These are phyloP conservation scores for Pholiota molesta DNA, from an alignment of 768 basidiomycete species.

Conservation along the genomic window DNA sequence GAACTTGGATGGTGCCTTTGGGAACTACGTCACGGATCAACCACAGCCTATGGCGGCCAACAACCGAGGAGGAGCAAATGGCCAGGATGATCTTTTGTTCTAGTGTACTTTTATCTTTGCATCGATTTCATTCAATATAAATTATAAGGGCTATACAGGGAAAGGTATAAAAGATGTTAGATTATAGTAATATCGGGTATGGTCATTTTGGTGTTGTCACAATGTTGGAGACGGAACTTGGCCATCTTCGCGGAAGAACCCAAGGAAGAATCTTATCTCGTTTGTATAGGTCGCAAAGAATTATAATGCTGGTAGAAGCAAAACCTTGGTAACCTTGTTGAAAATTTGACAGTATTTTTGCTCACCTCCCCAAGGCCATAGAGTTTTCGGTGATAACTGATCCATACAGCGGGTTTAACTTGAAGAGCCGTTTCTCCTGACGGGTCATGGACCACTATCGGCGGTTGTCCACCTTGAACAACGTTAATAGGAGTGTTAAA, in stretches of 20 bases:
- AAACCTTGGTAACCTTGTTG: no score
- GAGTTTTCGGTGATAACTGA: slow-evolving; percentile 93
- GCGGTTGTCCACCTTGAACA: slow-evolving; percentile 79
- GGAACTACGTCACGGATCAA: slow-evolving; percentile 71
- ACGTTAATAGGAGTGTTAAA: slow-evolving; percentile 88
- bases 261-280: slow-evolving; percentile 15
- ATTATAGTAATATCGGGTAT: background rate
- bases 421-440: slow-evolving; percentile 28
- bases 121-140: slow-evolving; percentile 14
- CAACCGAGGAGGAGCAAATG: slow-evolving; percentile 38
- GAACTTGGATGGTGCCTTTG: slow-evolving; percentile 76
- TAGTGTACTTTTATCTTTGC: slow-evolving; percentile 30
- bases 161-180: background rate
- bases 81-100: slow-evolving; percentile 71
- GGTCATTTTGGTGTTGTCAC: no score
- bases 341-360: no score
- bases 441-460: slow-evolving; percentile 83
- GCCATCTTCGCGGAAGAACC: background rate
- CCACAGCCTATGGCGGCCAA: slow-evolving; percentile 63
- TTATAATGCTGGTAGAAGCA: slow-evolving; percentile 74
- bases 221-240: background rate
- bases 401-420: slow-evolving; percentile 53
- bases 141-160: background rate
- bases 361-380: slow-evolving; percentile 95
- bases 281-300: slow-evolving; percentile 64